Percentiles rank a stretch among this genome's conserved stretches.
Conservation (phyloP, 2,329 filamentous ascomycete genomes). For the Chaetoscypha palmicola region DNA sequence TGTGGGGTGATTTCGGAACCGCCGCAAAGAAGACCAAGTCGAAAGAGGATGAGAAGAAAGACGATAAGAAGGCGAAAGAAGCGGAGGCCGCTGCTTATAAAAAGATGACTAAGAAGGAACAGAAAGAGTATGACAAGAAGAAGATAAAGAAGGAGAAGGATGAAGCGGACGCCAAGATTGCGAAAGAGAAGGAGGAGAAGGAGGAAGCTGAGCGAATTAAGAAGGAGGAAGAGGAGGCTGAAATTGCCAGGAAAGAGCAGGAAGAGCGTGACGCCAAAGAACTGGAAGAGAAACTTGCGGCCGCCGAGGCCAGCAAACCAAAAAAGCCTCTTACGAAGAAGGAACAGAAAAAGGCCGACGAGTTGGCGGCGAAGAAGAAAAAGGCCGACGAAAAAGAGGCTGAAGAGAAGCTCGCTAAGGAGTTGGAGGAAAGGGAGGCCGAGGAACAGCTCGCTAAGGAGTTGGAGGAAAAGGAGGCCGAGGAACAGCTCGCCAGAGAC, state of each 20-base stretch:
- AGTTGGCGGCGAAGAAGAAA: slow-evolving; percentile 29
- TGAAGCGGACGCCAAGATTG: slow-evolving; percentile 21
- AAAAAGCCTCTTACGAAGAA: slow-evolving; percentile 39
- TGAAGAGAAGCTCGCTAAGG: slow-evolving; percentile 31
- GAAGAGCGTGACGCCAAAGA: not conserved
- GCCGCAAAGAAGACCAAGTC: slow-evolving; percentile 35
- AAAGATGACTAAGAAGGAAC: slow-evolving; percentile 31
- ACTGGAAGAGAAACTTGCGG: slow-evolving; percentile 1
- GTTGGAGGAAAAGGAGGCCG: slow-evolving; percentile 37
- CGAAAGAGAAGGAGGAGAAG: slow-evolving; percentile 33
- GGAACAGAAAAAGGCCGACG: slow-evolving; percentile 44
- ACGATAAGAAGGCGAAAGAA: slow-evolving; percentile 45
- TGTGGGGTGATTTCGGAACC: slow-evolving; percentile 32
- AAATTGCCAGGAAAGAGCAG: slow-evolving; percentile 30
- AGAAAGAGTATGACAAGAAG: slow-evolving; percentile 32
- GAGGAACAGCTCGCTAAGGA: slow-evolving; percentile 30
- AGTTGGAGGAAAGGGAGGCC: slow-evolving; percentile 31
- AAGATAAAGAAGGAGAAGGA: slow-evolving; percentile 25
- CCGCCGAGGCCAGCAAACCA: slow-evolving; percentile 2
- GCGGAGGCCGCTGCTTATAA: slow-evolving; percentile 39
- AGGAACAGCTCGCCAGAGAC: slow-evolving; percentile 30
- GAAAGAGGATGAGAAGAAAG: slow-evolving; percentile 38
- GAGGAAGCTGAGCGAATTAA: slow-evolving; percentile 44
- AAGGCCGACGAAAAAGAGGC: slow-evolving; percentile 40
- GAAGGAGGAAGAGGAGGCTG: slow-evolving; percentile 38